A percentile compares a stretch with the other conserved stretches of the same genome.
Conservation (phyloP, 225 moss, liverwort and hornwort genomes). For the Pseudisothecium myosuroides region DNA sequence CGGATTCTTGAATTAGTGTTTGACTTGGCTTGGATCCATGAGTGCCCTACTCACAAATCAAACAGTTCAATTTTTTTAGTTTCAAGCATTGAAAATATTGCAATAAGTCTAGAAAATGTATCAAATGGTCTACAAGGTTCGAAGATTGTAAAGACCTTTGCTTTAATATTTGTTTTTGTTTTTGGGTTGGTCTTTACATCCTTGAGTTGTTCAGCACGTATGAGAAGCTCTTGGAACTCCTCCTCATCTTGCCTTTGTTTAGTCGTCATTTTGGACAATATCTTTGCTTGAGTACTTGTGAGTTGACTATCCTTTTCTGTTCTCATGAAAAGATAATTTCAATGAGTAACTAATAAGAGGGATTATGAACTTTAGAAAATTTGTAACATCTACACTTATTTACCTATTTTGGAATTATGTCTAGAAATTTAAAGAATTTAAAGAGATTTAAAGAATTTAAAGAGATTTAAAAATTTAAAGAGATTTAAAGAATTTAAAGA, state of each 20-base stretch:
- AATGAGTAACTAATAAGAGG: not conserved
- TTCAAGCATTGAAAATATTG: not conserved
- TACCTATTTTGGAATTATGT: not conserved
- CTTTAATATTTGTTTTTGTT: not conserved
- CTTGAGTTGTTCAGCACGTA: slow-evolving; percentile 21
- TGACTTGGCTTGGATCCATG: not conserved
- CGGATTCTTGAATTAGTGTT: slow-evolving; percentile 42
- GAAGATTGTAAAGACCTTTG: not conserved
- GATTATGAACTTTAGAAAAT: not conserved
- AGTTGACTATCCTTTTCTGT: slow-evolving; percentile 37
- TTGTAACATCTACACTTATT: not conserved
- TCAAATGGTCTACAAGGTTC: not conserved
- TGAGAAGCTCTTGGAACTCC: slow-evolving; percentile 55
- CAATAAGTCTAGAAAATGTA: not conserved
- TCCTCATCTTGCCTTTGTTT: slow-evolving; percentile 26
- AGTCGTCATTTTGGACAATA: not conserved
- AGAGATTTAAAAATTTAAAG: not conserved
- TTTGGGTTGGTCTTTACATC: not conserved
- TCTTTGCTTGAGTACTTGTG: not conserved
- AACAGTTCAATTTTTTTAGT: not conserved
- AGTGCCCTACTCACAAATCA: not conserved
- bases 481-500: no score
- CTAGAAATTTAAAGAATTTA: not conserved
- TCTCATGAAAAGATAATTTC: not conserved
- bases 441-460: not conserved